Evolutionary conservation across 495 filamentous ascomycete genomes (phyloP), one percentile per base, ranked within the genome.

Genomic region (Aspergillus ellipticus): DNA sequence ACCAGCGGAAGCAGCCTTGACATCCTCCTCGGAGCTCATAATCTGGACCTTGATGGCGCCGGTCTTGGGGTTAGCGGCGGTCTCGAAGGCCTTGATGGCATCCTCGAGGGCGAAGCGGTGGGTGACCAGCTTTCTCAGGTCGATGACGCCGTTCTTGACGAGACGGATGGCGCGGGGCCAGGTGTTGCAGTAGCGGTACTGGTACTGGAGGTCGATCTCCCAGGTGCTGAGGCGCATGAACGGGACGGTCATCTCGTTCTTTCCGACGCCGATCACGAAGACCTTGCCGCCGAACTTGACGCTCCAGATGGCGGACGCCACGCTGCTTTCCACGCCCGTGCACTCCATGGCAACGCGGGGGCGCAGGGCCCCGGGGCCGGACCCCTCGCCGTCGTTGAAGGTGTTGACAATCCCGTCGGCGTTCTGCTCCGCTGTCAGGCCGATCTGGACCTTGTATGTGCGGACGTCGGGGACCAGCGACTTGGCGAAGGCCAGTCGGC

Each of bases 41-140:
- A 96, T 97, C 77, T 90, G 85, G 61, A 96, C 92, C 78, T 97
- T 97, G 68, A 97, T 96, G 13, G 92, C 92, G 3, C 93, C 92
- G 35, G 86, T 96, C 75, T 85, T 90, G n/a, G 89, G 85, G 71
- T 96, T 84, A 2, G 87, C 81, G 19, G 90, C 90, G 13, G 86
- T 92, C 72, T 89, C 82, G 71, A 97, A 97, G 21, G 93, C 93
- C 73, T 92, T 82, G 24, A 93, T 68, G 3, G 92, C 91, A 58
- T 97, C 86, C 76, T 96, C 93, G 10, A 96, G 72, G 33, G 78
- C 65, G 72, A 88, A 96, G 28, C 90, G 82, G 76, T 96, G 93
- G 51, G 93, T 96, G 20, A 96, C 89, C 46, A 97, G 77, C 71
- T 81, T 86, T 64, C 78, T 78, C 66, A 96, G 73, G 62, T 95